Percentiles rank a stretch among this genome's conserved stretches.
phyloP scores from a whole-genome alignment of 176 grass and related monocot species.

The Musa troglodytarum region DNA sequence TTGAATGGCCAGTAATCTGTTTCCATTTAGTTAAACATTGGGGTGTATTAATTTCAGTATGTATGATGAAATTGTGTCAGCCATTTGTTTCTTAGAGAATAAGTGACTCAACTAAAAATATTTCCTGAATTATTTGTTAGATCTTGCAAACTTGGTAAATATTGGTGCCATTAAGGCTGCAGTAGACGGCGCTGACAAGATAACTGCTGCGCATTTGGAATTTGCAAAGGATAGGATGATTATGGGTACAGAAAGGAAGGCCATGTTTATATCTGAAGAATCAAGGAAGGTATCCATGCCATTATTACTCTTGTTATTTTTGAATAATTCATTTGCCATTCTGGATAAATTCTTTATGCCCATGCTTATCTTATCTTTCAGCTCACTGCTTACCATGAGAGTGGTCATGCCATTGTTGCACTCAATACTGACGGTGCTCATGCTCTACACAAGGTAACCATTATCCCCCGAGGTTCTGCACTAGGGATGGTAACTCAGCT shows the following conservation, averaged over 20 bases:
- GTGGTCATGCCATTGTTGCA: constrained; percentile 96
- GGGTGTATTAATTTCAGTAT: too few relatives aligned
- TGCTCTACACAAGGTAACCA: constrained; percentile 93
- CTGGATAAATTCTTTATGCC: neutral
- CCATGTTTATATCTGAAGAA: constrained; percentile 91
- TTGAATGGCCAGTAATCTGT: neutral
- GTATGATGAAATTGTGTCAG: neutral
- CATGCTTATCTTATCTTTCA: constrained; percentile 20
- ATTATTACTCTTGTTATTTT: neutral
- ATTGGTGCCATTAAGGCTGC: constrained; percentile 97
- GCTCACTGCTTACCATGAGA: constrained; percentile 99
- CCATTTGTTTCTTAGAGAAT: constrained; percentile 5
- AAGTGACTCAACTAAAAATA: constrained; percentile 1
- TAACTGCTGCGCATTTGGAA: constrained; percentile 64
- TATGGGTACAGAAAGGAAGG: constrained; percentile 96
- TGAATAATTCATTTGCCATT: neutral
- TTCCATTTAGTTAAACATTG: neutral
- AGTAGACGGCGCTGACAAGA: constrained; percentile 82
- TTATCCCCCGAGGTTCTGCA: constrained; percentile 86
- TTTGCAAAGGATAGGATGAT: constrained; percentile 97
- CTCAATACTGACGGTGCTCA: constrained; percentile 86
- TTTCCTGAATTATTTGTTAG: constrained; percentile 24
- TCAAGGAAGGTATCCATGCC: constrained; percentile 62
- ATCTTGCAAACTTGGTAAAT: constrained; percentile 97
- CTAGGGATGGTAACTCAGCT: constrained; percentile 98